Base-by-base conservation (phyloP, 2,329 filamentous ascomycete genomes). In the Colletotrichum sp. region DNA sequence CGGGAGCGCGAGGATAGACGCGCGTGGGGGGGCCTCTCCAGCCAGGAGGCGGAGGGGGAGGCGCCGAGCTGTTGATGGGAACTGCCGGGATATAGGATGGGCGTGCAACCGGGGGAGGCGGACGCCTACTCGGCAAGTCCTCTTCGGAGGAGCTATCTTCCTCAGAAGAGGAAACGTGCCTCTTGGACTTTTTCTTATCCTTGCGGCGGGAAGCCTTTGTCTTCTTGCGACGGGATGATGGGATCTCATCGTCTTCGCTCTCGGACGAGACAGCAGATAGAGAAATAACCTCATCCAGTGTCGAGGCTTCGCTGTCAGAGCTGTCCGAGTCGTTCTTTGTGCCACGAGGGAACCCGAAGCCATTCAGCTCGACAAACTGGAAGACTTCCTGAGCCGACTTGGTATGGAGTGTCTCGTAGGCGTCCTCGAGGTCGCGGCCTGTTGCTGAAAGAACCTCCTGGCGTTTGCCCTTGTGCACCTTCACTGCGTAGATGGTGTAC, bases 391-490 rank as follows among this genome's bases (percentile, higher is more conserved):
- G 83, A n/a, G 85, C 84, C 12, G 85, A 84, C 75, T 82, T 83
- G 61, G 78, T 73, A 73, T 86, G 83, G n/a, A 87, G 83, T 18
- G 80, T 73, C 66, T 83, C 81, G 8, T 87, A 78, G 12, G 85
- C 85, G 6, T 81, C 81, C 26, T 80, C 71, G 9, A 81, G 72
- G 18, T 82, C 81, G 18, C 73, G 61, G 8, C 79, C 83, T 3
- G 81, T 77, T 24, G 82, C 84, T n/a, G 82, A 82, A 12, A 87
- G 77, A 16, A 84, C 75, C 21, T 78, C 80, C 52, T 76, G 86
- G 80, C 95, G 95, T 88, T 95, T 96, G 34, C 94, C 94, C 83
- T 96, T 95, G 84, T 96, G 93, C 73, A 94, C 92, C 84, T 93
- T 93, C 66, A 93, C 89, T 34, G 97, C 93, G 5, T 94, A 94